Evolutionary conservation across 768 basidiomycete species (phyloP), one percentile per base, ranked within the genome.

Genomic region (Naganishia kalamii): DNA sequence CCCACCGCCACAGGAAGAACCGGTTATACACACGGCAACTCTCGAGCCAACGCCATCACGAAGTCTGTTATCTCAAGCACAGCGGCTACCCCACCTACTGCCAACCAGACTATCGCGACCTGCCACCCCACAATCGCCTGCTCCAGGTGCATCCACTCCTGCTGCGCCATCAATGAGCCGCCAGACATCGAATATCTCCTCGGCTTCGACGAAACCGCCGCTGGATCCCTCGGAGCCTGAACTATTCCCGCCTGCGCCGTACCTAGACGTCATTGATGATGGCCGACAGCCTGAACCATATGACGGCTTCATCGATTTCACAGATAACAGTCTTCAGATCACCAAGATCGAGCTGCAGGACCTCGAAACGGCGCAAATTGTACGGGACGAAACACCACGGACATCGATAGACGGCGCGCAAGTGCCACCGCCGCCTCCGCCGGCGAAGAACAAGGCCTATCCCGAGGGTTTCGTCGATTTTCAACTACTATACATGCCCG

Each of bases 241-340:
- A 1, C 1, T 6, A 1, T 57, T 57, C 21, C 54, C 54, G 13
- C 54, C 54, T 23, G 33, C 21, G 13, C 54, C 54, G 2, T 40
- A 57, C 23, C 54, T 57, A 21, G 54, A 57, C 23, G 37, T 57
- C 4, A 15, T 57, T 37, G 54, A 57, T 15, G 54, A 57, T 41
- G 54, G 27, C 7, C 54, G 54, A 13, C 21, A 57, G 35, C 54
- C n/a, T n/a, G 21, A 23, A 37, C 25, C 37, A n/a, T 44, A 43
- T 33, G 50, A 64, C 32, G 51, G 63, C 27, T 13, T 57, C 63
- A 54, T 64, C 41, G 50, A 48, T 29, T 43, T 63, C 48, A 23
- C 62, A 30, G 51, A 44, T 29, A 21, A 41, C 41, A 30, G 30
- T 43, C 40, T 48, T 48, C 33, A 57, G 23, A 3, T 57, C 15